A percentile compares a stretch with the other conserved stretches of the same genome.
Evolutionary conservation across 2,329 filamentous ascomycete genomes (phyloP).

Genomic region (Clonostachys byssicola): DNA sequence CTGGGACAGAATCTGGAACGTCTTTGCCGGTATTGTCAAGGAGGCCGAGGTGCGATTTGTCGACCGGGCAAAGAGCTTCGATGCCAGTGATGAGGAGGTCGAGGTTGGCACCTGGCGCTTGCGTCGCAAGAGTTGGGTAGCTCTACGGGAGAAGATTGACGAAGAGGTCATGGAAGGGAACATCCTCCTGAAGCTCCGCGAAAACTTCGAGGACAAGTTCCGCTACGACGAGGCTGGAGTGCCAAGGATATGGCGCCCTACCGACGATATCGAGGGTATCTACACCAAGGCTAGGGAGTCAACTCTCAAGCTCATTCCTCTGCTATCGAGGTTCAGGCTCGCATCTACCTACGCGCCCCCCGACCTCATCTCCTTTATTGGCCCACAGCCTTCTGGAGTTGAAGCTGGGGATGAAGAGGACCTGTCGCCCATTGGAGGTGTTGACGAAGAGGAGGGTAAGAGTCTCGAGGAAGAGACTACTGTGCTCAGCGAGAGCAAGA

Average conservation of each 20-base stretch:
- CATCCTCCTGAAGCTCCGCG: constrained; percentile 86
- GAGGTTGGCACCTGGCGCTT: constrained; percentile 90
- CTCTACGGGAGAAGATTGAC: constrained; percentile 84
- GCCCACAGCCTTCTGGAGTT: constrained; percentile 67
- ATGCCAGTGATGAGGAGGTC: constrained; percentile 87
- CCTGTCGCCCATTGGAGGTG: constrained; percentile 80
- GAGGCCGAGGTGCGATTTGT: constrained; percentile 85
- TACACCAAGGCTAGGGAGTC: constrained; percentile 92
- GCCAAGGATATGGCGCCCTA: constrained; percentile 92
- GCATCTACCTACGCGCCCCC: constrained; percentile 71
- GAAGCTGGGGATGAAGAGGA: constrained; percentile 88
- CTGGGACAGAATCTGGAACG: constrained; percentile 92
- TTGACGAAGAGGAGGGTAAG: constrained; percentile 93
- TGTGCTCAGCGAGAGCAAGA: constrained; percentile 83
- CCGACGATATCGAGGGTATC: constrained; percentile 92
- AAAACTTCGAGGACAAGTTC: constrained; percentile 99
- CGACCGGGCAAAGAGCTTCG: constrained; percentile 87
- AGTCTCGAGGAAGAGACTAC: constrained; percentile 95
- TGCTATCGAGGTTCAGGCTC: constrained; percentile 81
- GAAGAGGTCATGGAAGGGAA: constrained; percentile 99
- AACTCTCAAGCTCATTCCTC: constrained; percentile 83
- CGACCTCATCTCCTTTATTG: constrained; percentile 81
- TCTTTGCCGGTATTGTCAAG: constrained; percentile 77
- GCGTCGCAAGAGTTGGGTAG: constrained; percentile 90
- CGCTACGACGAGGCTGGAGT: constrained; percentile 94